Percentiles rank a stretch among this genome's conserved stretches.
These are phyloP conservation scores for Calonectria pseudoturangicola DNA, from an alignment of 2,329 filamentous ascomycete genomes.

Conservation along the genomic window DNA sequence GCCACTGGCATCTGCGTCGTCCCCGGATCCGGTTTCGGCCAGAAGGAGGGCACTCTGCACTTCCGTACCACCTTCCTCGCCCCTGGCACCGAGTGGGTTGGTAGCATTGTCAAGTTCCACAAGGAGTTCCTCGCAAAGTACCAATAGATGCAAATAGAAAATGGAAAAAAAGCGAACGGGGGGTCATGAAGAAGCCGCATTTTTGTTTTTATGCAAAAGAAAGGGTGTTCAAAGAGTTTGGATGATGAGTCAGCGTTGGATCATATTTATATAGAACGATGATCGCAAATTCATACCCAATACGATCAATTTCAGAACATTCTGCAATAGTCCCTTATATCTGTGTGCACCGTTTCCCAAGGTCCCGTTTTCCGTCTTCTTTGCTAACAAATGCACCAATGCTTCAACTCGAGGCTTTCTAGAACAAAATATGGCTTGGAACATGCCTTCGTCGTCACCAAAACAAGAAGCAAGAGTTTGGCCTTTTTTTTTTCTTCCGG, in stretches of 20 bases:
- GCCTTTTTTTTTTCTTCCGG: conserved; percentile 43
- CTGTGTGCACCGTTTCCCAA: not conserved
- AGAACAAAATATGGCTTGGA: not conserved
- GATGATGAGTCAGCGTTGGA: conserved; percentile 31
- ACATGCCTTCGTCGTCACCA: not conserved
- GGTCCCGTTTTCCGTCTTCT: no score
- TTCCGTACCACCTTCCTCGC: conserved; percentile 98
- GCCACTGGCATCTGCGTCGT: conserved; percentile 96
- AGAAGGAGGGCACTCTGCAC: conserved; percentile 92
- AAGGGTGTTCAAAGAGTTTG: conserved; percentile 26
- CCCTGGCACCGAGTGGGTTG: conserved; percentile 96
- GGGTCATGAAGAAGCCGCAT: conserved; percentile 5
- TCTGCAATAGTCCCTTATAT: not conserved
- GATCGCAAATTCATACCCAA: conserved; percentile 34
- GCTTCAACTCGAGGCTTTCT: not conserved
- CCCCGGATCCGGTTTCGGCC: conserved; percentile 93
- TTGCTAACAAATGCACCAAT: not conserved
- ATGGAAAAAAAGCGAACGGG: not conserved
- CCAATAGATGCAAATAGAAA: conserved; percentile 59
- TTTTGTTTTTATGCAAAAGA: conserved; percentile 27
- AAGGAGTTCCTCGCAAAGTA: conserved; percentile 92
- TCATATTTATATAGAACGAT: conserved; percentile 24
- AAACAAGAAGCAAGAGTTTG: conserved; percentile 8
- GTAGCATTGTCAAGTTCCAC: conserved; percentile 92
- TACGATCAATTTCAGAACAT: conserved; percentile 17